Evolutionary conservation across 768 basidiomycete genomes (phyloP), one percentile per base, ranked within the genome.

Genomic region (Russula sp.): DNA sequence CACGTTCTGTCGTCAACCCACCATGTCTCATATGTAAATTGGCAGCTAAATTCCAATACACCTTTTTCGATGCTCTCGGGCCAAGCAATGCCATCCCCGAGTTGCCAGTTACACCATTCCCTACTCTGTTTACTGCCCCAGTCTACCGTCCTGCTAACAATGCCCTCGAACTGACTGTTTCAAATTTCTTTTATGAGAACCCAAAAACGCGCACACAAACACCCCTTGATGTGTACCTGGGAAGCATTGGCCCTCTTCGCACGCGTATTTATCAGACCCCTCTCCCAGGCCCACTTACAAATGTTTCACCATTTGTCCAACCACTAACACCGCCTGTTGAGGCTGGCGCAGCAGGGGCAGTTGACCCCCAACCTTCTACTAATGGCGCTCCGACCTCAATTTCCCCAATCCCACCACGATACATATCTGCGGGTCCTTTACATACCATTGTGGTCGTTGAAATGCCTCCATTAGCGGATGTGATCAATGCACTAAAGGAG

Each of bases 41-140:
- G 58, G 48, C 67, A 93, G 91, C 92, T 58, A 93, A 93, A 74
- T 94, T 93, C 74, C 90, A 93, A 69, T 95, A 94, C 72, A 93
- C 91, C 18, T 96, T 96, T 73, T 94, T 95, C 71, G 90, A 94
- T 69, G 89, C 90, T 5, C 87, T 90, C 71, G 88, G 88, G 14
- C 84, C 89, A 67, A 90, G 85, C 70, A 86, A 80, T 69, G 83
- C 77, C 54, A 84, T 90, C 69, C 88, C 91, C 52, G 84, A 85
- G 62, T 76, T 83, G 68, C 85, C 90, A 25, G 89, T 97, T 66
- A 93, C 93, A 0, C 93, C 94, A 1, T 90, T 94, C 74, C 94
- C 94, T 0, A 90, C 88, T 6, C 74, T 95, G 16, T 88, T 93
- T 70, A 87, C 86, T 9, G 79, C 88, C 7, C 94, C 93, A 2